Percentiles rank a stretch among this genome's conserved stretches.
phyloP scores from a whole-genome alignment of 805 yeast species.

The Candida morakotiae region DNA sequence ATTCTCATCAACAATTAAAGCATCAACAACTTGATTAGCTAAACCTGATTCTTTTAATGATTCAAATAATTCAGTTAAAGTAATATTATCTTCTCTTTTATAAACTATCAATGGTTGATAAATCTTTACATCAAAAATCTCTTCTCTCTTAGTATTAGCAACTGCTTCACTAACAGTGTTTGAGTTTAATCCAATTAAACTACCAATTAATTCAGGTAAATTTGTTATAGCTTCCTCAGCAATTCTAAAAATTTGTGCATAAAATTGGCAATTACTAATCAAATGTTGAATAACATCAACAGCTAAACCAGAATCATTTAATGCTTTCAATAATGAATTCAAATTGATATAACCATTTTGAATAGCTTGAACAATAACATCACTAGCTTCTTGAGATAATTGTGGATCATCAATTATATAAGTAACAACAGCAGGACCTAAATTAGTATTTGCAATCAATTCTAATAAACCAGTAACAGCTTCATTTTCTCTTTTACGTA shows the following conservation, averaged over 20 bases:
- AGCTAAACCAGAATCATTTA: slow-evolving; percentile 41
- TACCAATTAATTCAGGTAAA: slow-evolving; percentile 25
- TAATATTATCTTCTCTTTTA: slow-evolving; percentile 12
- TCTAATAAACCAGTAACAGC: slow-evolving; percentile 38
- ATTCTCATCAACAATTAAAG: slow-evolving; percentile 32
- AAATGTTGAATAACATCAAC: slow-evolving; percentile 30
- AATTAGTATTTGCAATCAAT: slow-evolving; percentile 30
- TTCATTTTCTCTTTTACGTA: slow-evolving; percentile 33
- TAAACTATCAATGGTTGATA: slow-evolving; percentile 3
- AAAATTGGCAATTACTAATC: slow-evolving; percentile 35
- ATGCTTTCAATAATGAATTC: slow-evolving; percentile 33
- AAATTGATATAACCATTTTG: slow-evolving; percentile 30
- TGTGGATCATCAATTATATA: slow-evolving; percentile 28
- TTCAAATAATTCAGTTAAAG: slow-evolving; percentile 35
- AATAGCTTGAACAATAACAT: slow-evolving; percentile 24
- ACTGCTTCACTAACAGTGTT: slow-evolving; percentile 13
- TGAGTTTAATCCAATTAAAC: slow-evolving; percentile 18
- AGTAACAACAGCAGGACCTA: slow-evolving; percentile 32
- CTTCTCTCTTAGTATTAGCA: slow-evolving; percentile 12
- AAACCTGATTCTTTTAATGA: slow-evolving; percentile 41
- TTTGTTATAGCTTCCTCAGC: slow-evolving; percentile 26
- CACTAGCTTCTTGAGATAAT: slow-evolving; percentile 25
- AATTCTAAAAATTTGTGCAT: slow-evolving; percentile 34
- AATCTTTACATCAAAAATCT: background rate
- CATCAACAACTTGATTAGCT: slow-evolving; percentile 32